A percentile compares a stretch with the other conserved stretches of the same genome.
phyloP scores from a whole-genome alignment of 2,329 filamentous ascomycete genomes.

The Eutypa lata region DNA sequence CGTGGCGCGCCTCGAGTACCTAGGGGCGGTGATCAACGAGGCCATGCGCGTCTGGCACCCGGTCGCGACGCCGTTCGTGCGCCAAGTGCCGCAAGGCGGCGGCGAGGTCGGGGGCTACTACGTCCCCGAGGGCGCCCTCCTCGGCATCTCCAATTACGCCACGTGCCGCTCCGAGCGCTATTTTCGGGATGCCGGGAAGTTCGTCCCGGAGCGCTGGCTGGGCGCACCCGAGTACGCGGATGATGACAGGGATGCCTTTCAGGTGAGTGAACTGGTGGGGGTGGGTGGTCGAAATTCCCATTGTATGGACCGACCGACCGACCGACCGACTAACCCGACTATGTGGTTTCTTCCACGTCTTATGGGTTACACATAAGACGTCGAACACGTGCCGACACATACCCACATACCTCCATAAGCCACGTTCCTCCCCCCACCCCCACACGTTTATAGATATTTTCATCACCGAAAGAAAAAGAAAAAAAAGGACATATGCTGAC shows the following conservation, averaged over 20 bases:
- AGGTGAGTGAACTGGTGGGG: too few species aligned
- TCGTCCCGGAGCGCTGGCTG: slow-evolving; percentile 18
- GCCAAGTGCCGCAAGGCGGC: slow-evolving; percentile 3
- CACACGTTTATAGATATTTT: too few species aligned
- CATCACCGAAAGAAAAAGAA: too few species aligned
- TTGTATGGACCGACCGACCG: too few species aligned
- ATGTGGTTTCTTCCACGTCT: too few species aligned
- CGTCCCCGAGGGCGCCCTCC: slow-evolving; percentile 12
- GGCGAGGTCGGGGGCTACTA: slow-evolving; percentile 11
- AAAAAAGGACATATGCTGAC: background rate
- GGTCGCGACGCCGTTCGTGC: slow-evolving; percentile 13
- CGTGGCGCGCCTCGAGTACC: slow-evolving; percentile 10
- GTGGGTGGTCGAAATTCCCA: too few species aligned
- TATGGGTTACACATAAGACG: too few species aligned
- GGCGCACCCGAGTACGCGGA: slow-evolving; percentile 14
- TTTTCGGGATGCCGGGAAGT: slow-evolving; percentile 14
- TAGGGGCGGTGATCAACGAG: slow-evolving; percentile 13
- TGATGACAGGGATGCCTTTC: slow-evolving; percentile 12
- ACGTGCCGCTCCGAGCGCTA: slow-evolving; percentile 9
- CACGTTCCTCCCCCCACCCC: too few species aligned
- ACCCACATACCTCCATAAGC: too few species aligned
- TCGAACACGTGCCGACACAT: too few species aligned
- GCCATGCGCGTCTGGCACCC: slow-evolving; percentile 15
- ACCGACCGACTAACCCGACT: too few species aligned
- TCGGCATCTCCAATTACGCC: slow-evolving; percentile 16